Base-by-base conservation (phyloP, 768 basidiomycete genomes). In the Hemileccinum impolitum region DNA sequence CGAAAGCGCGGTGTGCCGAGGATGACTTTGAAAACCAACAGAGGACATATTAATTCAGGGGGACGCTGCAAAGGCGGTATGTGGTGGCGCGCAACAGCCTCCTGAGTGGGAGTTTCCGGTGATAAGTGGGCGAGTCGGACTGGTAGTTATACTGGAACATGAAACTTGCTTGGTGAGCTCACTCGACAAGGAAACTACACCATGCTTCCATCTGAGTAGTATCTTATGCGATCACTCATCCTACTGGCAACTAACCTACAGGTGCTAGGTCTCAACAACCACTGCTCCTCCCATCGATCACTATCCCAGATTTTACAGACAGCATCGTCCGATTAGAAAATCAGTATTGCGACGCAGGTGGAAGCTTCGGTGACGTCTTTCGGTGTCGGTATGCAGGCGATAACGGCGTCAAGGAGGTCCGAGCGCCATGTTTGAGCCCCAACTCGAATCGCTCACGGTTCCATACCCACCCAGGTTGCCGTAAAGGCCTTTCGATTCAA, bases 401-500 rank as follows among this genome's bases (percentile, higher is more conserved):
- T 7, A 26, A 50, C 18, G 41, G 40, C 12, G 26, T 37, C 15
- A 39, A 36, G 31, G 37, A 50, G 44, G 53, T 54, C 10, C 12
- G 34, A 35, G 12, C 14, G 7, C 21, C 15, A 2, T 43, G 17
- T 35, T 30, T 17, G 5, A 1, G 28, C 32, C 32, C 13, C 35
- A 36, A 17, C 5, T 17, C 7, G 28, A 12, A 12, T 30, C 8
- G 28, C 28, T 30, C 28, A 30, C 28, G 6, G 23, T 23, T 23
- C 23, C 6, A 6, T 30, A 30, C 28, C 28, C 28, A 30, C 9
- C 35, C 17, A 54, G 53, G 53, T 54, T 14, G 45, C 53, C 4
- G 51, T 47, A 37, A 43, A 54, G 30, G 45, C 25, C 4, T 54
- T 48, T 44, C 41, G 53, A 18, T 43, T 54, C 38, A 39, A 3